Base-by-base conservation (phyloP, 2,329 filamentous ascomycete genomes). In the Colletotrichum musicola region DNA sequence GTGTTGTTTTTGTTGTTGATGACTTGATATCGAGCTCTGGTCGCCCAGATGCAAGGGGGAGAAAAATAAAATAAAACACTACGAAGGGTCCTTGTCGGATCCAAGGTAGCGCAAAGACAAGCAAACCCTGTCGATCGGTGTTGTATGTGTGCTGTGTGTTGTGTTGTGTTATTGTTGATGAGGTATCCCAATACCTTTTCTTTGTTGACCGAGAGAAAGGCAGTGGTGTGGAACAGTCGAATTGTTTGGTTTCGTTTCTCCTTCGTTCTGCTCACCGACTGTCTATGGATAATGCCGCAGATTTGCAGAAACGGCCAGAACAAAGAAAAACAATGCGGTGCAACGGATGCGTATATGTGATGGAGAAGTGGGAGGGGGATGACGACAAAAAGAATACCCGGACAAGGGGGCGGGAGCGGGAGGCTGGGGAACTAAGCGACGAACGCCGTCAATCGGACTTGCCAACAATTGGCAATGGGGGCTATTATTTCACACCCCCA, bases 1-100 rank as follows among this genome's bases (percentile, higher is more conserved):
- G 30, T 64, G 30, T 68, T 68, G 54, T 68, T 65, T 68, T 65
- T 65, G 49, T 65, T 59, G 27, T 56, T 38, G 40, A 20, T 49
- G 13, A 14, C 13, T 56, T 38, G 40, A 20, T 49, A 20, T 25
- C 13, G 18, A 49, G 20, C 46, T 20, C 46, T 20, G n/a, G 46
- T n/a, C 46, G 18, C 22, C 46, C 18, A 22, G 18, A 7, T n/a
- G 12, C 46, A 49, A 18, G 46, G 46, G 16, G 16, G 18, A 49
- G 5, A 22, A 47, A 20, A 22, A 6, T 18, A 20, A 13, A 22
- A 20, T 13, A 49, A 20, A 20, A 22, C 40, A 64, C 64, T 38
- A 30, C 38, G 16, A 53, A 65, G 61, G 59, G 54, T 62, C 38
- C 58, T 16, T 16, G 47, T 50, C 61, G 53, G 47, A 49, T 4